Percentiles rank a stretch among this genome's conserved stretches.
phyloP scores from a whole-genome alignment of 2,329 filamentous ascomycete species.

The Didymella pomorum region DNA sequence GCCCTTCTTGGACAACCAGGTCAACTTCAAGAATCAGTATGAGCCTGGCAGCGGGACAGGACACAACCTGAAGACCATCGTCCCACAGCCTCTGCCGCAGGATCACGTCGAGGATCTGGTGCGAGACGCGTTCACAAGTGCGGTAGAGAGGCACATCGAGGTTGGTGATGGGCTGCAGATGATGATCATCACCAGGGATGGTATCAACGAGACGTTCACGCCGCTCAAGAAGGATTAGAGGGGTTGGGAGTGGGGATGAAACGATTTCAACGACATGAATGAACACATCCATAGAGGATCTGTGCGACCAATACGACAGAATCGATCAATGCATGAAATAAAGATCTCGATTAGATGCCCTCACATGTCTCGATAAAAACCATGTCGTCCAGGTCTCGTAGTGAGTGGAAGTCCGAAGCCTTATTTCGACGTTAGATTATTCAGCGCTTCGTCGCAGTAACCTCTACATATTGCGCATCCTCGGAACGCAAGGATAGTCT shows the following conservation, averaged over 20 bases:
- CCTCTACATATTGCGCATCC: too few species aligned
- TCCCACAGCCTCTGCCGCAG: slow-evolving; percentile 72
- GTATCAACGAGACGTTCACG: slow-evolving; percentile 84
- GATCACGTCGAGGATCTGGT: slow-evolving; percentile 84
- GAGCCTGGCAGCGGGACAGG: slow-evolving; percentile 84
- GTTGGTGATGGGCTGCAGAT: slow-evolving; percentile 97
- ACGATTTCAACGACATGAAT: slow-evolving; percentile 50
- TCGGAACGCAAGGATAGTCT: too few species aligned
- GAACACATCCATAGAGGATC: slow-evolving; percentile 24
- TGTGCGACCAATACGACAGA: slow-evolving; percentile 28
- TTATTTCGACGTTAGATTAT: not conserved
- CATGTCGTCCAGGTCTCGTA: too few species aligned
- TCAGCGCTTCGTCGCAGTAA: too few species aligned
- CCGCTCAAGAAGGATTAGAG: slow-evolving; percentile 73
- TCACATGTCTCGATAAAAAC: too few species aligned
- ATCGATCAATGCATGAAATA: not conserved
- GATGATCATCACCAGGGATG: slow-evolving; percentile 87
- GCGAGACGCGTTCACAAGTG: slow-evolving; percentile 96
- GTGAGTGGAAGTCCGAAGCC: not conserved
- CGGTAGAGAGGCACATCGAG: slow-evolving; percentile 98
- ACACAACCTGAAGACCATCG: slow-evolving; percentile 77
- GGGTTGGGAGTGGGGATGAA: slow-evolving; percentile 39
- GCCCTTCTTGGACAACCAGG: slow-evolving; percentile 99
- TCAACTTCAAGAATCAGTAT: slow-evolving; percentile 99
- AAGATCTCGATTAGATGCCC: not conserved